Evolutionary conservation across 2,329 filamentous ascomycete genomes (phyloP), one percentile per base, ranked within the genome.

Genomic region (Simplicillium aogashimaense): DNA sequence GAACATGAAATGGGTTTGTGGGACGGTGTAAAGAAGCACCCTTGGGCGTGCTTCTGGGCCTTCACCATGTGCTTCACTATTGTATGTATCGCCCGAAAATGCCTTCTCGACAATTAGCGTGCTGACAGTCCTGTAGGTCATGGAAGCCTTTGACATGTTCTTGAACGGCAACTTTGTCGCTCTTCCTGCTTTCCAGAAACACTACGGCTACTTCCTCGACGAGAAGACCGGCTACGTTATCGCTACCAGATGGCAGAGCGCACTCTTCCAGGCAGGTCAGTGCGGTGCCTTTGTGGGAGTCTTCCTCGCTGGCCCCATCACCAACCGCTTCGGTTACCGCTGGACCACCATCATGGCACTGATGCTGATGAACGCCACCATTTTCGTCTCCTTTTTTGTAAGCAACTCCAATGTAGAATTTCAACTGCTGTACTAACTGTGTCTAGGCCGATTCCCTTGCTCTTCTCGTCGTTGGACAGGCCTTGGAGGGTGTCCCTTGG

Each of bases 401-500:
- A 47, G 55, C 10, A 32, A 4, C 50, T n/a, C n/a, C n/a, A n/a
- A n/a, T n/a, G n/a, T n/a, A n/a, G n/a, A n/a, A n/a, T n/a, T n/a
- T n/a, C n/a, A n/a, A n/a, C n/a, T n/a, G n/a, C n/a, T 61, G 46
- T 59, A 18, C 28, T 37, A 18, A 25, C 14, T 11, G 17, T 15
- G 10, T 18, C 5, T 25, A 40, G 39, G 39, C 54, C 40, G 50
- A 59, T 45, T 66, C 60, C 7, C 57, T 67, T 1, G 33, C 53
- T 2, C 47, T 70, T 45, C 58, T 71, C 40, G 64, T 76, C 33
- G 62, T 64, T 1, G 59, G 67, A 16, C 75, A 80, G 58, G 60
- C 74, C 18, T 63, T 81, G 36, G 73, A 78, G 55, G 76, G 76
- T 47, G 49, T 81, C 13, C 75, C 57, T 0, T 80, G 76, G 76